Evolutionary conservation across 108 stramenopile genomes (phyloP), one percentile per base, ranked within the genome.

Genomic region (Cyclotella choctawhatcheeana): DNA sequence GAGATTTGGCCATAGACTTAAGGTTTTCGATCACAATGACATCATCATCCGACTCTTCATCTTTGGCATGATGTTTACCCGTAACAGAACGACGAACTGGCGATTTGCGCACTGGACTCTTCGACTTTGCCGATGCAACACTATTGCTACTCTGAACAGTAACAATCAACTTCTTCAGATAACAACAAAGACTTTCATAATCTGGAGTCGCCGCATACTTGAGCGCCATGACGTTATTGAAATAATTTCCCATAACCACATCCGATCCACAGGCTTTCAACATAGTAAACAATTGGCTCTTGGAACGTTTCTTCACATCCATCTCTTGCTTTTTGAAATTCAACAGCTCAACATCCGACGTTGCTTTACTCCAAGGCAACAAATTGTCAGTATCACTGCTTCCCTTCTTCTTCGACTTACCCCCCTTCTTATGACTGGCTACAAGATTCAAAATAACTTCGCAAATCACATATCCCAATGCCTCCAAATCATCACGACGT

Each of bases 401-500:
- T 13, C 45, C 61, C 53, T 60, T 71, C 5, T 37, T 52, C 37
- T 60, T 71, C 33, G 56, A 20, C 30, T 45, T 25, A 16, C 14
- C n/a, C n/a, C n/a, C n/a, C n/a, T n/a, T n/a, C n/a, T n/a, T n/a
- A n/a, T n/a, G n/a, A n/a, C n/a, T n/a, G n/a, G n/a, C n/a, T n/a
- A n/a, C 50, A 25, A 88, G 44, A 34, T 67, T 64, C 17, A 89
- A 78, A 47, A 91, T 62, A 13, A 93, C 27, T 58, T 93, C 93
- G 5, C 75, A 79, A 5, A 91, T 45, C 5, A 93, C 81, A 58
- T 93, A 93, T 8, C 85, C 81, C 26, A 89, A 33, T 29, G 88
- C 76, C 67, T 93, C 93, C 22, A 93, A 54, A 67, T 93, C 93
- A 73, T 93, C 90, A 12, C 90, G 54, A 14, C 84, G 74, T 44